Evolutionary conservation across 805 yeast genomes (phyloP), one percentile per base, ranked within the genome.

Genomic region (Danielia oregonensis): DNA sequence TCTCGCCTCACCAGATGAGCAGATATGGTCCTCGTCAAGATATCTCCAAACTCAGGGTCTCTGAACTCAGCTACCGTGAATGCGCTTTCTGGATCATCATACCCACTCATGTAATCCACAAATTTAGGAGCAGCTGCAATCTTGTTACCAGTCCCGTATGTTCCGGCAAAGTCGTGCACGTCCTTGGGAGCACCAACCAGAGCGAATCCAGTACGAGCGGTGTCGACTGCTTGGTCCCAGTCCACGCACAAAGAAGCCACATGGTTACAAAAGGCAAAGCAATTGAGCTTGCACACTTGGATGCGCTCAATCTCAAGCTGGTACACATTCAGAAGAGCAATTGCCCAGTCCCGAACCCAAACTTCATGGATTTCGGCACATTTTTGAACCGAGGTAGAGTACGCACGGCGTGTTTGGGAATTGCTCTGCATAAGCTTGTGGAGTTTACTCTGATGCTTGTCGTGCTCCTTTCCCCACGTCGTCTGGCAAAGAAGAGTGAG

Each of bases 211-310:
- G 77, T 54, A 36, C 96, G 72, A 10, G 88, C 73, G 33, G 67
- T 67, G 51, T 87, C 96, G 36, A 83, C 85, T 7, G 83, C 71
- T 42, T 77, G 81, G 52, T 87, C 96, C 49, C 82, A 84, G 28
- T 78, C 75, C 21, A 86, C 89, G 53, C 95, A 87, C 3, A 79
- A 68, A 0, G 86, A 70, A 6, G 94, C 84, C 6, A 84, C 67
- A 25, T 79, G 69, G 57, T 86, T 86, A 30, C 91, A 78, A 51
- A 70, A 86, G 27, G 79, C 83, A 84, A 95, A 87, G 39, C 87
- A 57, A 46, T 79, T 84, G 12, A 81, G 65, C 49, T 85, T 82
- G 37, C 83, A 52, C 42, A 79, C 72, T 48, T 81, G 82, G 36
- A 85, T 74, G 42, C 89, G 72, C 52, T 83, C 87, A 31, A 77